Percentiles rank a stretch among this genome's conserved stretches.
phyloP scores from a whole-genome alignment of 371 early-diverging fungal species.

The Mortierella polycephala region DNA sequence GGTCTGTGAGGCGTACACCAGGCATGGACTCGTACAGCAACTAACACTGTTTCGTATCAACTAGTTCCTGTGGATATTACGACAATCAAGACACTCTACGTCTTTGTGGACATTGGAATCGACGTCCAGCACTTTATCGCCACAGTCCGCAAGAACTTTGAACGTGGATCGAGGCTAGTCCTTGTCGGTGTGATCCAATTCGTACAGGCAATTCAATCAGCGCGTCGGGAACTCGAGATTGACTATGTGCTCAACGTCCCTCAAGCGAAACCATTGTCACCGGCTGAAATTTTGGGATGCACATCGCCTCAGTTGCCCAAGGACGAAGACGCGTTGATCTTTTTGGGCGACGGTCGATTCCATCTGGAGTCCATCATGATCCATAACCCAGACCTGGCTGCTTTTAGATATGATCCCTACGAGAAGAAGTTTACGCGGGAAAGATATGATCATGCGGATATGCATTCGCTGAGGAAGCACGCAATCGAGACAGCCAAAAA shows the following conservation, averaged over 20 bases:
- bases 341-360: slow-evolving; percentile 99
- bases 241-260: slow-evolving; percentile 83
- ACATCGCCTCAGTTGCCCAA: slow-evolving; percentile 90
- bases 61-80: slow-evolving; percentile 95
- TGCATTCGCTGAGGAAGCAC: slow-evolving; percentile 86
- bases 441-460: slow-evolving; percentile 92
- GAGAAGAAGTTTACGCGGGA: slow-evolving; percentile 93
- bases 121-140: slow-evolving; percentile 94
- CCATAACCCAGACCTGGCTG: slow-evolving; percentile 92
- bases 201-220: slow-evolving; percentile 87
- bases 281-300: slow-evolving; percentile 99
- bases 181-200: slow-evolving; percentile 99
- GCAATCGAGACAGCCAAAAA: slow-evolving; percentile 81
- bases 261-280: slow-evolving; percentile 95
- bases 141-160: slow-evolving; percentile 89
- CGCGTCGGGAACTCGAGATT: slow-evolving; percentile 68
- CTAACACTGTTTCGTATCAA: neutral
- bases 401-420: slow-evolving; percentile 99
- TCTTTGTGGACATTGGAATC: slow-evolving; percentile 99
- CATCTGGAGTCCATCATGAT: slow-evolving; percentile 99
- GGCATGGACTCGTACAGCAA: neutral
- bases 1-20: neutral
- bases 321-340: slow-evolving; percentile 78
- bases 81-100: slow-evolving; percentile 95
- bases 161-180: slow-evolving; percentile 74